phyloP scores from a whole-genome alignment of 2,329 filamentous ascomycete genomes.

The Sphaerostilbella broomeana region DNA sequence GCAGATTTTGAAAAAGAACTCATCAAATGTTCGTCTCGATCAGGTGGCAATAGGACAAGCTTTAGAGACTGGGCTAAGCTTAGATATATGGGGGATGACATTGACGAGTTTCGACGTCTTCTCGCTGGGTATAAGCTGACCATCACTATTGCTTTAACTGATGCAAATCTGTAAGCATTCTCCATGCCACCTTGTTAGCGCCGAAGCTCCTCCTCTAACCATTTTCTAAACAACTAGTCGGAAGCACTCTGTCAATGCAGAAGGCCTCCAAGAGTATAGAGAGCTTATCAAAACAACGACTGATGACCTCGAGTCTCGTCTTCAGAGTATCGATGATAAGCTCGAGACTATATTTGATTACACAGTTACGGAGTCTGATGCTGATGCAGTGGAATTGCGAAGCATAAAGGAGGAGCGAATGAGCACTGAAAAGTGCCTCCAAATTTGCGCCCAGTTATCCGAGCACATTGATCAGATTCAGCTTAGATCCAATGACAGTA shows the following conservation, averaged over 20 bases:
- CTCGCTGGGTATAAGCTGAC: conserved; percentile 34
- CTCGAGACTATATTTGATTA: conserved; percentile 10
- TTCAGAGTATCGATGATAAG: conserved; percentile 14
- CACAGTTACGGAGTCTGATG: not conserved
- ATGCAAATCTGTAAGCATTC: conserved; percentile 18
- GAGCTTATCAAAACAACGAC: conserved; percentile 12
- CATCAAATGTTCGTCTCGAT: conserved; percentile 27
- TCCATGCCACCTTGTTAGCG: not conserved
- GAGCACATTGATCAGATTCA: conserved; percentile 18
- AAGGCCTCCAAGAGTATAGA: conserved; percentile 12
- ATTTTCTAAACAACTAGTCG: conserved; percentile 3
- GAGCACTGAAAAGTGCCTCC: conserved; percentile 18
- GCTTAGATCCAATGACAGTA: not conserved
- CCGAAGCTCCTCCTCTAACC: no score
- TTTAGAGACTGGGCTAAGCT: conserved; percentile 40
- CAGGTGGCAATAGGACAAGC: conserved; percentile 28
- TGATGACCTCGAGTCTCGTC: conserved; percentile 14
- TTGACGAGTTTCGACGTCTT: conserved; percentile 33
- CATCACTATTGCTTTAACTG: conserved; percentile 17
- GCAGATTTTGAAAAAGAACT: conserved; percentile 35
- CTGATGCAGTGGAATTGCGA: conserved; percentile 7
- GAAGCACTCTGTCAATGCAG: conserved; percentile 8
- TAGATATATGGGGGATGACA: conserved; percentile 37
- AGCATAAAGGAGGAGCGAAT: conserved; percentile 15
- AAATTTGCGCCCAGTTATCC: conserved; percentile 17